Evolutionary conservation across 345 rosid genomes (phyloP).

Genomic region (Carallia brachiata): DNA sequence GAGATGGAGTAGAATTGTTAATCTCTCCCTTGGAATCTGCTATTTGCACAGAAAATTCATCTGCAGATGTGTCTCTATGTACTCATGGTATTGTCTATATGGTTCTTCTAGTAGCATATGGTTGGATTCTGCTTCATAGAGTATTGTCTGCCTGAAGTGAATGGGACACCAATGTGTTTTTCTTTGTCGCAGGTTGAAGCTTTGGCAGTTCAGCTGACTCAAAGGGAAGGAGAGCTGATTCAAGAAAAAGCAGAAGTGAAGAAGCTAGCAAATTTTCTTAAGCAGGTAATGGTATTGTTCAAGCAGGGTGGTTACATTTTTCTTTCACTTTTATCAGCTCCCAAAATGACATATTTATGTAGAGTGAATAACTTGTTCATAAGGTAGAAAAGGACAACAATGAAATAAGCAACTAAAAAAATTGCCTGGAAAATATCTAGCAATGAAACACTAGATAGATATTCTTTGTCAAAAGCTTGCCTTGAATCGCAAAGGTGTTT

Average conservation of each 20-base stretch:
- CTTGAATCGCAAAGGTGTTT: no score
- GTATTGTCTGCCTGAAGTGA: neutral
- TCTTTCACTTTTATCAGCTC: neutral
- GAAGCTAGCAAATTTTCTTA: constrained; percentile 82
- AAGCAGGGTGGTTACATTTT: neutral
- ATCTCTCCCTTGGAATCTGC: no score
- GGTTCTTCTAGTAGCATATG: constrained; percentile 3
- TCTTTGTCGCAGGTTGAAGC: constrained; percentile 78
- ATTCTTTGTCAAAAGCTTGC: no score
- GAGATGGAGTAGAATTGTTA: no score
- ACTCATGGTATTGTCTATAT: neutral
- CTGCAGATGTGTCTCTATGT: no score
- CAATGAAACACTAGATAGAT: no score
- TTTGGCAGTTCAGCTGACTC: constrained; percentile 87
- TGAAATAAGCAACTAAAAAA: no score
- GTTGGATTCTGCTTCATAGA: constrained; percentile 8
- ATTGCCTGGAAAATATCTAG: no score
- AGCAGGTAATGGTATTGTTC: constrained; percentile 52
- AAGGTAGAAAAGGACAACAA: no score
- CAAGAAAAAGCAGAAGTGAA: constrained; percentile 96
- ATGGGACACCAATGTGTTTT: neutral
- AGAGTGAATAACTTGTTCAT: neutral
- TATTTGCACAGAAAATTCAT: no score
- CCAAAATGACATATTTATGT: neutral
- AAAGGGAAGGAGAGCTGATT: constrained; percentile 93